These are phyloP conservation scores for Colletotrichum magnum DNA, from an alignment of 2,329 filamentous ascomycete species.

Conservation along the genomic window DNA sequence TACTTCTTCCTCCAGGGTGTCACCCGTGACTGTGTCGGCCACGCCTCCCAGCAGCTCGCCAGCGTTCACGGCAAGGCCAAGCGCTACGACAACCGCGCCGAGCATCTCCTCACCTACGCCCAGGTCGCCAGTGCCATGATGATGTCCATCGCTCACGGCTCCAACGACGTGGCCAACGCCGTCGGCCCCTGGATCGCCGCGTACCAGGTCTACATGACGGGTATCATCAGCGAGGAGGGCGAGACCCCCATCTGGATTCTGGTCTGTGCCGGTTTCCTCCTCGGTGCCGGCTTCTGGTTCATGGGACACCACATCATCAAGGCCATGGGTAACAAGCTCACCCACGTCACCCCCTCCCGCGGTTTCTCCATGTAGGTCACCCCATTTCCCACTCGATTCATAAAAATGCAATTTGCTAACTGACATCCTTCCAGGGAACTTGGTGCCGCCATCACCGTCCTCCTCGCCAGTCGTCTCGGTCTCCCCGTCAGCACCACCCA, in stretches of 20 bases:
- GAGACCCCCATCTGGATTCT: conserved; percentile 57
- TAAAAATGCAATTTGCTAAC: background rate
- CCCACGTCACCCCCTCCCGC: conserved; percentile 53
- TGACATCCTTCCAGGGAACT: conserved; percentile 49
- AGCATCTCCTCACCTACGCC: conserved; percentile 62
- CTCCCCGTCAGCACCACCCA: conserved; percentile 48
- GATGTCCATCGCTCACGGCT: conserved; percentile 60
- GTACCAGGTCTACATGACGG: conserved; percentile 53
- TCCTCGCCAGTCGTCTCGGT: conserved; percentile 43
- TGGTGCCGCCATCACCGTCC: conserved; percentile 53
- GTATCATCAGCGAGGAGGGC: conserved; percentile 47
- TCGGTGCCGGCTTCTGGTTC: conserved; percentile 57
- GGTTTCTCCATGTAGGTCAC: conserved; percentile 39
- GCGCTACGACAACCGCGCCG: conserved; percentile 60
- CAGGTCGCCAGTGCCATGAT: conserved; percentile 57
- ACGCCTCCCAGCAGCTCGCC: conserved; percentile 47
- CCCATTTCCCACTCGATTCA: background rate
- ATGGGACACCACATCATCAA: conserved; percentile 57
- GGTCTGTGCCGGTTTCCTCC: conserved; percentile 51
- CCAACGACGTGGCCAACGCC: conserved; percentile 59
- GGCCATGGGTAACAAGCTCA: conserved; percentile 57
- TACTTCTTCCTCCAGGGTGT: conserved; percentile 45
- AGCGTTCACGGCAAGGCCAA: conserved; percentile 50
- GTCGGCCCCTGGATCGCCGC: conserved; percentile 56
- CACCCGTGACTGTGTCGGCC: conserved; percentile 42